phyloP scores from a whole-genome alignment of 2,329 filamentous ascomycete species.

The Neonectria ditissima region DNA sequence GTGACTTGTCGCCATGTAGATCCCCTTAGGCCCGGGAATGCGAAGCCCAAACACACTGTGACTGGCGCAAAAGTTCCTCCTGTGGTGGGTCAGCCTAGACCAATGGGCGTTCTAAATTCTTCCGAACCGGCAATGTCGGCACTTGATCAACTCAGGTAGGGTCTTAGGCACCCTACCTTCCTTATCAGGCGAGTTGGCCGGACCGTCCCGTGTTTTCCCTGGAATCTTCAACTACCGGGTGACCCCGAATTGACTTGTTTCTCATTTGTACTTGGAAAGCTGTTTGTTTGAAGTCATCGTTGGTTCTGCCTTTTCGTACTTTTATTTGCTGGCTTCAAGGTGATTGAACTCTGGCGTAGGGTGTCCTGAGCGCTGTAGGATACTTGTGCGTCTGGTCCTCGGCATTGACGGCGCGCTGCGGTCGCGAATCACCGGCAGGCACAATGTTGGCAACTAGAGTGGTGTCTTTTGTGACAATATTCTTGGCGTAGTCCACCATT shows the following conservation, averaged over 20 bases:
- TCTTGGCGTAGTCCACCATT: too few relatives aligned
- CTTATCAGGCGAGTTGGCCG: not conserved
- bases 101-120: not conserved
- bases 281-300: too few relatives aligned
- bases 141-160: not conserved
- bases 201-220: not conserved
- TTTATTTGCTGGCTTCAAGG: not conserved
- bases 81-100: not conserved
- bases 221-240: not conserved
- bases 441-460: too few relatives aligned
- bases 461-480: too few relatives aligned
- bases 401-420: too few relatives aligned
- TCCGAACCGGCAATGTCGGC: constrained; percentile 1
- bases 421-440: too few relatives aligned
- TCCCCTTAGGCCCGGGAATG: not conserved
- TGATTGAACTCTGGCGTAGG: too few relatives aligned
- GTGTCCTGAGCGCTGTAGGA: too few relatives aligned
- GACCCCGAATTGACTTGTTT: not conserved
- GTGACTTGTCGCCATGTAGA: not conserved
- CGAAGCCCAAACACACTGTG: not conserved
- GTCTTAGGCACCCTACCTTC: not conserved
- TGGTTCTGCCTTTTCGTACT: not conserved
- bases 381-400: too few relatives aligned
- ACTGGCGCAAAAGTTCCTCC: not conserved
- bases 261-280: not conserved